Conservation (phyloP, 116 monocot species). For the Iris pallida region DNA sequence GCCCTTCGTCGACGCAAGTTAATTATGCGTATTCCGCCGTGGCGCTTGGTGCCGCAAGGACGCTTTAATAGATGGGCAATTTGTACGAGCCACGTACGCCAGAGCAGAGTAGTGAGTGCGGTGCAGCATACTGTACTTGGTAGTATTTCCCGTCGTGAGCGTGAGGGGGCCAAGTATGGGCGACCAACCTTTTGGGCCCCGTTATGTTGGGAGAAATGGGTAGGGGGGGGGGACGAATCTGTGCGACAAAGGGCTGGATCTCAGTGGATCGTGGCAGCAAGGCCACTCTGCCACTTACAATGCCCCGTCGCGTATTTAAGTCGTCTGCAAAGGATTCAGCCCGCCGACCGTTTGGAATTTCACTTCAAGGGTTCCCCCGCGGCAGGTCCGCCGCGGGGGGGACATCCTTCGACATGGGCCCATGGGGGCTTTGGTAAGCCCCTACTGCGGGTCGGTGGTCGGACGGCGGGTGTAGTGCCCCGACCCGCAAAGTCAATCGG, state of each 20-base stretch:
- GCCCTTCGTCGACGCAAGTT: no score
- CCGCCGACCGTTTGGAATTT: conserved; percentile 1
- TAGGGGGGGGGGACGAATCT: conserved; percentile 22
- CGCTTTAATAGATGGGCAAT: no score
- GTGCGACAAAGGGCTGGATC: conserved; percentile 27
- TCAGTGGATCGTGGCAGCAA: conserved; percentile 41
- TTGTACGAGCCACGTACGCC: no score
- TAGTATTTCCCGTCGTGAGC: no score
- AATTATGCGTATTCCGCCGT: no score
- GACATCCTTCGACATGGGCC: conserved; percentile 1
- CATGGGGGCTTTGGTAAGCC: not conserved
- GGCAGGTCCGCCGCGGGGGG: not conserved
- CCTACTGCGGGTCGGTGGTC: conserved; percentile 7
- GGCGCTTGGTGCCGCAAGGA: no score
- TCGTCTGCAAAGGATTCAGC: conserved; percentile 31
- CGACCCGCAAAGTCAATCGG: no score
- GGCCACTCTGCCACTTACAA: conserved; percentile 38
- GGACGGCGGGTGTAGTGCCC: conserved; percentile 1
- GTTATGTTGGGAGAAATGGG: not conserved
- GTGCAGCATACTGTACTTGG: no score
- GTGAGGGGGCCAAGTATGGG: not conserved
- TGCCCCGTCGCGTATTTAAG: conserved; percentile 34
- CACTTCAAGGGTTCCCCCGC: not conserved
- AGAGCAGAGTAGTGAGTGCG: no score
- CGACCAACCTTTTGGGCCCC: not conserved